Base-by-base conservation (phyloP, 306 rosid genomes). In the Clitoria ternatea region DNA sequence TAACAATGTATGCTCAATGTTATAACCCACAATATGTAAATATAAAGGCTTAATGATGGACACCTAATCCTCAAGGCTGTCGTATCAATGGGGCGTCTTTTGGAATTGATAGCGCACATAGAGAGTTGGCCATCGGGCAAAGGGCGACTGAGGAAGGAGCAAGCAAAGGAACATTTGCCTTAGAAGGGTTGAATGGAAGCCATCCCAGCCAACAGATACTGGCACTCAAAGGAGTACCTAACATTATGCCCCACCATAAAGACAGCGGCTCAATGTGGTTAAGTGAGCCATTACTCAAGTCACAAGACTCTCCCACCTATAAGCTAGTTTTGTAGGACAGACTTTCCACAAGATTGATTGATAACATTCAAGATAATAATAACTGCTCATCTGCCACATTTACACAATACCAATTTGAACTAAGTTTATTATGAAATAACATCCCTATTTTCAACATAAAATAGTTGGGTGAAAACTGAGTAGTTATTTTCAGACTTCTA, bases 1-100 rank as follows among this genome's bases (percentile, higher is more conserved):
- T 14, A 29, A 30, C 29, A 52, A 52, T 57, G 70, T 36, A 47
- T 48, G 66, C 56, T 60, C 19, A 77, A 61, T 61, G 40, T 42
- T 26, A 20, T 20, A 39, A 48, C 14, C 36, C 23, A 10, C 17
- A 27, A 15, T 20, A 14, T 29, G 33, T 19, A 12, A 22, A 32
- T 3, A 30, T 11, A 42, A 7, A 69, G 60, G 37, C 32, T 22
- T 3, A 36, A 22, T n/a, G 7, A 22, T n/a, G 7, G 20, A 7
- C 35, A 48, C 19, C 13, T 52, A 36, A 22, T 8, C 18, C 37
- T 36, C 27, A 19, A 69, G 49, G 15, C 13, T 32, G 48, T 3
- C 19, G 22, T 14, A 66, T 36, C 9, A 49, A 49, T 47, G 20
- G 11, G 11, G 43, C 33, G 6, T 36, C 44, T 19, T 36, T 11